These are phyloP conservation scores for Crithidia sp. DNA, from an alignment of 208 protist genomes.

Conservation along the genomic window DNA sequence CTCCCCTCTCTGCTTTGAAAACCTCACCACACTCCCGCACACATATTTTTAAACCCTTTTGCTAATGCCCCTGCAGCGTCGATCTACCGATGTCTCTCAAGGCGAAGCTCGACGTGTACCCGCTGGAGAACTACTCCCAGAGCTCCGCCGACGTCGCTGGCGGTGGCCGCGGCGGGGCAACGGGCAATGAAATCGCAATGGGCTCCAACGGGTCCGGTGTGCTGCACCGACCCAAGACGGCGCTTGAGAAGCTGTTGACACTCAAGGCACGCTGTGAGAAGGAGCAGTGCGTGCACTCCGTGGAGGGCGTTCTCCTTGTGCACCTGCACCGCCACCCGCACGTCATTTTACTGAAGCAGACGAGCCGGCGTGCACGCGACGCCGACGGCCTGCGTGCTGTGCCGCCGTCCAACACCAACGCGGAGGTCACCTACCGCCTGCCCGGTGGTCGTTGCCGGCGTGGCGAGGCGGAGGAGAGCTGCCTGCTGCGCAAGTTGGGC, in stretches of 20 bases:
- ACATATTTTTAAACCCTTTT: neutral
- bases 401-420: constrained; percentile 44
- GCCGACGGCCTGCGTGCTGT: constrained; percentile 32
- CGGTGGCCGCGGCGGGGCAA: constrained; percentile 28
- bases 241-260: constrained; percentile 81
- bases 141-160: constrained; percentile 25
- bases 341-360: constrained; percentile 85
- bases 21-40: no score
- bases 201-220: constrained; percentile 1
- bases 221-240: constrained; percentile 53
- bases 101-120: constrained; percentile 84
- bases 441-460: constrained; percentile 78
- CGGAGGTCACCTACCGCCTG: constrained; percentile 60
- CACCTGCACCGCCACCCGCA: constrained; percentile 94
- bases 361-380: constrained; percentile 11
- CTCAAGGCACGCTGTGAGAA: constrained; percentile 87
- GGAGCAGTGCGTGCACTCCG: constrained; percentile 80
- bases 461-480: constrained; percentile 72
- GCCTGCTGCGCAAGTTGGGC: constrained; percentile 81
- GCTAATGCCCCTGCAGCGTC: neutral
- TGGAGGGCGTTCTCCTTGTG: constrained; percentile 92
- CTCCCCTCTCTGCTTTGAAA: no score
- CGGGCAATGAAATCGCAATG: constrained; percentile 27
- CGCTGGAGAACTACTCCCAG: constrained; percentile 75
- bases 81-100: constrained; percentile 56